Percentiles rank a stretch among this genome's conserved stretches.
Conservation (phyloP, 192 early-diverging fungal species). For the Backusella australiensis region DNA sequence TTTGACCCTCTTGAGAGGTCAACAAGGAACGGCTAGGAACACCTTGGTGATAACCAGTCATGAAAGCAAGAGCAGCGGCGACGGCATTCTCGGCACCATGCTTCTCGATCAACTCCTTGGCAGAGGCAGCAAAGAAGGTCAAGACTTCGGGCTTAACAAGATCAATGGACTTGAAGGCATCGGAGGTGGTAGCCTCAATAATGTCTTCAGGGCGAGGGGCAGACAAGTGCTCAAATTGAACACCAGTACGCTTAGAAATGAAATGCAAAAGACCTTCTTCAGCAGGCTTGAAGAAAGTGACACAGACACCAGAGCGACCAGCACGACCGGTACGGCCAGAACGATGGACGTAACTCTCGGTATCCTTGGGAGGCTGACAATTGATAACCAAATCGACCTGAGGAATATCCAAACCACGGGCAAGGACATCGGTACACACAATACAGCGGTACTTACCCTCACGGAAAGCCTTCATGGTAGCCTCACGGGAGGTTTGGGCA, state of each 20-base stretch:
- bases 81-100: constrained; percentile 76
- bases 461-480: constrained; percentile 81
- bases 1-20: constrained; percentile 75
- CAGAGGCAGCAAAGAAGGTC: constrained; percentile 73
- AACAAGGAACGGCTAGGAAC: constrained; percentile 80
- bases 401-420: constrained; percentile 95
- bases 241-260: constrained; percentile 77
- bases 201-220: constrained; percentile 93
- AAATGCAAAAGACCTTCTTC: constrained; percentile 80
- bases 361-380: constrained; percentile 90
- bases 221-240: constrained; percentile 74
- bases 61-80: constrained; percentile 82
- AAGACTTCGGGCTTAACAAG: constrained; percentile 73
- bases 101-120: constrained; percentile 67
- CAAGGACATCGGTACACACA: constrained; percentile 92
- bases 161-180: constrained; percentile 70
- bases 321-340: constrained; percentile 94
- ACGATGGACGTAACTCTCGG: constrained; percentile 94
- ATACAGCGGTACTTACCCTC: constrained; percentile 84
- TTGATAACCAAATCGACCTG: constrained; percentile 98
- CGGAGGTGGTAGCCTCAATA: constrained; percentile 72
- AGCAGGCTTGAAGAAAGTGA: constrained; percentile 89
- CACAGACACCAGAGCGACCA: constrained; percentile 81
- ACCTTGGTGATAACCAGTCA: constrained; percentile 83
- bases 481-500: constrained; percentile 73